Base-by-base conservation (phyloP, 2,329 filamentous ascomycete species). In the Xylariomycetidae sp. region DNA sequence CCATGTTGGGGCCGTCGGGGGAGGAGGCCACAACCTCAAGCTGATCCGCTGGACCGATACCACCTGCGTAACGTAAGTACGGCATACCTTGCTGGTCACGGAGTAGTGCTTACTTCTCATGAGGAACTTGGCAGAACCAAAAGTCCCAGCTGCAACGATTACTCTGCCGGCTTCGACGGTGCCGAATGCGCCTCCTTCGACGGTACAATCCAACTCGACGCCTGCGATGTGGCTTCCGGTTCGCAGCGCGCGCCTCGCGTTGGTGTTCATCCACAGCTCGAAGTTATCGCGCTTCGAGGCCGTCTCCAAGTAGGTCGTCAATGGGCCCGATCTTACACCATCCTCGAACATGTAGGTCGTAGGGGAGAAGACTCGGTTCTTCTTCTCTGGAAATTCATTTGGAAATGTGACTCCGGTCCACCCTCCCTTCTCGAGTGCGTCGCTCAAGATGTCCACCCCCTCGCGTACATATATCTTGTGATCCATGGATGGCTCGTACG, bases 101-200 rank as follows among this genome's bases (percentile, higher is more conserved):
- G 13, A 29, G 14, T 6, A 6, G 17, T 6, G 41, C 52, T 40
- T 46, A 55, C 75, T 81, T 45, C 79, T 70, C 57, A 85, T 67
- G 5, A 86, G 68, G 31, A 87, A 65, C 57, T 83, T 82, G 14
- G 80, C 68, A 3, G 79, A 79, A 15, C 79, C 79, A 39, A 87
- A 83, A 3, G 80, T 66, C 31, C 82, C 82, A 1, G 79, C 74
- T 6, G 82, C 73, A 18, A 85, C 64, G 40, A 87, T 73, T 25
- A 86, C 79, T 36, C 79, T 72, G 10, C 82, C 82, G 16, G 69
- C 74, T 16, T 62, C 57, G 44, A 85, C 67, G 10, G 69, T 72
- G 5, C 79, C 76, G 28, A 64, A 67, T 42, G 70, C 68, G 7
- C 78, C 77, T 10, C 66, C 70, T 23, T 60, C 57, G 14, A 62